Evolutionary conservation across 495 filamentous ascomycete species (phyloP).

Genomic region (Hyphodiscus hymeniophilus): DNA sequence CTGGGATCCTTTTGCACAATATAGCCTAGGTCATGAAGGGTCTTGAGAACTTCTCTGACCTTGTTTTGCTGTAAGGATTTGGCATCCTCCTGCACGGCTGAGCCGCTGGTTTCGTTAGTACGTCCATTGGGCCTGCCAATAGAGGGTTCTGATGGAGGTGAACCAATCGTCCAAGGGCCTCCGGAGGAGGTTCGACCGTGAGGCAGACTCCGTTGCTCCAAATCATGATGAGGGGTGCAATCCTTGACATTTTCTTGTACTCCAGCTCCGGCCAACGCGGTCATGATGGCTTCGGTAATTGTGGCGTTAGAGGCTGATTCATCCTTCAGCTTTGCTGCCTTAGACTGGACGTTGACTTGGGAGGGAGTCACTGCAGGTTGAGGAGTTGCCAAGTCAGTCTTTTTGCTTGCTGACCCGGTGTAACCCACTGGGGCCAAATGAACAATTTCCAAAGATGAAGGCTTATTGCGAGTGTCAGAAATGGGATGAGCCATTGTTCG

Average conservation of each 20-base stretch:
- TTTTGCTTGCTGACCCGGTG: conserved; percentile 1
- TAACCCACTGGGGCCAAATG: conserved; percentile 11
- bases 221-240: conserved; percentile 1
- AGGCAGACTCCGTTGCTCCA: conserved; percentile 5
- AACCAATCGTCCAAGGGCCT: background rate
- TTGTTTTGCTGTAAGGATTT: conserved; percentile 6
- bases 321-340: conserved; percentile 13
- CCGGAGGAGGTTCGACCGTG: conserved; percentile 10
- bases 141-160: background rate
- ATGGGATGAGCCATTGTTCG: too few species aligned
- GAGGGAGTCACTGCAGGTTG: background rate
- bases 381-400: conserved; percentile 1
- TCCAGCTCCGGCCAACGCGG: conserved; percentile 7
- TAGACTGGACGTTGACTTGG: background rate
- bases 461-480: background rate
- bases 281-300: conserved; percentile 12
- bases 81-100: conserved; percentile 1
- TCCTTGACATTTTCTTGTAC: background rate
- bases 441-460: conserved; percentile 7
- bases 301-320: conserved; percentile 9
- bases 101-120: conserved; percentile 4
- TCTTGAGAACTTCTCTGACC: conserved; percentile 14
- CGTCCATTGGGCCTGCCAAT: background rate
- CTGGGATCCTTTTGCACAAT: conserved; percentile 13
- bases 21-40: conserved; percentile 11